A percentile compares a stretch with the other conserved stretches of the same genome.
Conservation (phyloP, 1,284 basidiomycete genomes). For the Sparassis latifolia region DNA sequence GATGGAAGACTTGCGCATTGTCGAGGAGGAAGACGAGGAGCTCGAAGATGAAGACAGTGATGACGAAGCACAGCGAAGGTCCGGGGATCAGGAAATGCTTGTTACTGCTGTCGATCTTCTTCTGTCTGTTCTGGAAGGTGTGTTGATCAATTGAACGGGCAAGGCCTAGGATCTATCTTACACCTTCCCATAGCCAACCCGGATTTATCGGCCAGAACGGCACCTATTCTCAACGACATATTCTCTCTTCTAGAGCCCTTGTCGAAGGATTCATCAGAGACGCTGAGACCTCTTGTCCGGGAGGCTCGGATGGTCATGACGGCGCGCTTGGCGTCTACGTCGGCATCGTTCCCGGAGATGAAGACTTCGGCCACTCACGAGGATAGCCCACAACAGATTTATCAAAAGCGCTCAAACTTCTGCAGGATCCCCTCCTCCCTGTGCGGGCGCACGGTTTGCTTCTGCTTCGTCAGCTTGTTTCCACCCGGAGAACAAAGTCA, state of each 20-base stretch:
- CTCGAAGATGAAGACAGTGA: conserved; percentile 45
- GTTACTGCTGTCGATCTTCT: conserved; percentile 75
- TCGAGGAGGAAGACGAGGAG: conserved; percentile 30
- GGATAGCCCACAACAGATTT: conserved; percentile 46
- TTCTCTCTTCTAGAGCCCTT: conserved; percentile 58
- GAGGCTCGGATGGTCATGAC: conserved; percentile 82
- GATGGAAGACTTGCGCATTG: conserved; percentile 37
- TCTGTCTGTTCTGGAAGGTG: conserved; percentile 80
- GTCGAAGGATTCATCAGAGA: conserved; percentile 37
- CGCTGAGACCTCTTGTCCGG: conserved; percentile 54
- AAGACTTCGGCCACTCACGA: conserved; percentile 26
- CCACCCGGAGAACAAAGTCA: conserved; percentile 25
- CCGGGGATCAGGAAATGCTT: conserved; percentile 57
- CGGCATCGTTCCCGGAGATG: conserved; percentile 23
- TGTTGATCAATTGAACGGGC: no score
- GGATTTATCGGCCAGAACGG: conserved; percentile 52
- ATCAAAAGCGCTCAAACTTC: conserved; percentile 81
- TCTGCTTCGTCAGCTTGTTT: conserved; percentile 73
- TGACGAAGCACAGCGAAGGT: conserved; percentile 44
- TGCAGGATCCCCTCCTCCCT: conserved; percentile 92
- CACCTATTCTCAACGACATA: conserved; percentile 67
- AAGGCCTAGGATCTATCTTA: neutral
- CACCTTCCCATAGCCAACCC: conserved; percentile 49
- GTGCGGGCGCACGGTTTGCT: conserved; percentile 91
- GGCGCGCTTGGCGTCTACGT: conserved; percentile 61